phyloP scores from a whole-genome alignment of 345 rosid species.

The Populus deltoides region DNA sequence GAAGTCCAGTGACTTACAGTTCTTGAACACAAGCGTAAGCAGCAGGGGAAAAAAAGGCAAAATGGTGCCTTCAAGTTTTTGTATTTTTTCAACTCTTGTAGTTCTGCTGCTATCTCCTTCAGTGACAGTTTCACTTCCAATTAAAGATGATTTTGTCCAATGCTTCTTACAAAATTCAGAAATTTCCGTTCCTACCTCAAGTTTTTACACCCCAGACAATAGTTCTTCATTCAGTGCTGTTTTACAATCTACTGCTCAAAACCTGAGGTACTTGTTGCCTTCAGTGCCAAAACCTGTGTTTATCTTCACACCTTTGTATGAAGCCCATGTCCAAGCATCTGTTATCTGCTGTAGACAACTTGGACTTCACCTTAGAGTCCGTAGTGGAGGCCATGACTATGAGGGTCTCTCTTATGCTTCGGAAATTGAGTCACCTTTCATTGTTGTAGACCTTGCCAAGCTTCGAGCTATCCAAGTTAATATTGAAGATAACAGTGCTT shows the following conservation, averaged over 20 bases:
- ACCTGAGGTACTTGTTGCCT: conserved; percentile 25
- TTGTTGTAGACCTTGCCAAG: conserved; percentile 16
- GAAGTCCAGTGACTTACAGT: background rate
- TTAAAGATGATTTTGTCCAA: conserved; percentile 15
- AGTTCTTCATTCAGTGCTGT: conserved; percentile 13
- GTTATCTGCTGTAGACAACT: conserved; percentile 22
- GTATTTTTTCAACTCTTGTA: conserved; percentile 14
- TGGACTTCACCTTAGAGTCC: conserved; percentile 18
- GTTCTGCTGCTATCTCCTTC: conserved; percentile 18
- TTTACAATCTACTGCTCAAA: conserved; percentile 24
- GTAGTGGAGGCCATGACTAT: conserved; percentile 28
- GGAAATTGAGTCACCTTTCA: conserved; percentile 9
- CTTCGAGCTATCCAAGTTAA: conserved; percentile 9
- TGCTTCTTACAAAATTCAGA: conserved; percentile 19
- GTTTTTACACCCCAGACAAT: conserved; percentile 23
- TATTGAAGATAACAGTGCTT: conserved; percentile 2
- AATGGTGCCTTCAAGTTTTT: conserved; percentile 27
- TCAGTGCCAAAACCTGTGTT: conserved; percentile 24
- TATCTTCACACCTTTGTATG: conserved; percentile 29
- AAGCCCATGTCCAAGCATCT: conserved; percentile 28
- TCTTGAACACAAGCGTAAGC: conserved; percentile 4
- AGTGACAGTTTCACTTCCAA: background rate
- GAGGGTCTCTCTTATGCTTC: conserved; percentile 24
- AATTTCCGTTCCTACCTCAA: conserved; percentile 19
- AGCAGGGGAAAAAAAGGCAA: background rate